Evolutionary conservation across 768 basidiomycete species (phyloP).

Genomic region (Tricholoma hemisulphureum): DNA sequence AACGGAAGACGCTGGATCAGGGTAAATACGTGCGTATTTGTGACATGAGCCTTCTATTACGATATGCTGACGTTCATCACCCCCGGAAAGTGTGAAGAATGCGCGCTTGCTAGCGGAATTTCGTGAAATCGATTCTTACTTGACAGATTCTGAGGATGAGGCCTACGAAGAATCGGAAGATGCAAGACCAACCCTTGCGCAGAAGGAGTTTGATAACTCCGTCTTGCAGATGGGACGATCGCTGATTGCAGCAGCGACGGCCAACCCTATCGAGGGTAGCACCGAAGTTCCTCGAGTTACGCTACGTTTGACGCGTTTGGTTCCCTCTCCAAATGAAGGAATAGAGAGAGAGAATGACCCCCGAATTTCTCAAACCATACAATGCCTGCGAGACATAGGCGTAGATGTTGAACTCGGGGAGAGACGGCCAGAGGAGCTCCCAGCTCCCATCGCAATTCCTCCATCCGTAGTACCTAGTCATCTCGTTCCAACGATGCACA

Average conservation of each 20-base stretch:
- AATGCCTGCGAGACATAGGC: conserved; percentile 56
- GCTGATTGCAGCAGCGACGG: conserved; percentile 61
- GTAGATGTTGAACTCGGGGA: conserved; percentile 69
- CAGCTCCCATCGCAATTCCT: conserved; percentile 8
- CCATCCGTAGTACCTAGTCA: conserved; percentile 13
- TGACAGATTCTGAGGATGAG: conserved; percentile 58
- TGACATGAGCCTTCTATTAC: neutral
- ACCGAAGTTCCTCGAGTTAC: conserved; percentile 46
- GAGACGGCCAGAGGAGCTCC: conserved; percentile 30
- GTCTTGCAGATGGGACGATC: conserved; percentile 68
- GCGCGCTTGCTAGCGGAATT: conserved; percentile 77
- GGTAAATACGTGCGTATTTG: conserved; percentile 74
- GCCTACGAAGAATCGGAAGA: conserved; percentile 51
- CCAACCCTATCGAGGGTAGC: conserved; percentile 47
- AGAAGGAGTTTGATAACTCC: conserved; percentile 66
- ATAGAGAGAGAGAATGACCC: conserved; percentile 37
- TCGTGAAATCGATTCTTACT: conserved; percentile 79
- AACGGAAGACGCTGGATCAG: conserved; percentile 78
- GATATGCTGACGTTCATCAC: neutral
- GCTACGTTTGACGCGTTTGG: conserved; percentile 69
- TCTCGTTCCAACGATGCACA: conserved; percentile 50
- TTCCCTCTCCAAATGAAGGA: conserved; percentile 37
- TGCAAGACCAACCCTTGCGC: conserved; percentile 44
- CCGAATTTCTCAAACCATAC: conserved; percentile 61
- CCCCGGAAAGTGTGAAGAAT: conserved; percentile 62